These are phyloP conservation scores for Fusarium sp. DNA, from an alignment of 2,329 filamentous ascomycete species.

Conservation along the genomic window DNA sequence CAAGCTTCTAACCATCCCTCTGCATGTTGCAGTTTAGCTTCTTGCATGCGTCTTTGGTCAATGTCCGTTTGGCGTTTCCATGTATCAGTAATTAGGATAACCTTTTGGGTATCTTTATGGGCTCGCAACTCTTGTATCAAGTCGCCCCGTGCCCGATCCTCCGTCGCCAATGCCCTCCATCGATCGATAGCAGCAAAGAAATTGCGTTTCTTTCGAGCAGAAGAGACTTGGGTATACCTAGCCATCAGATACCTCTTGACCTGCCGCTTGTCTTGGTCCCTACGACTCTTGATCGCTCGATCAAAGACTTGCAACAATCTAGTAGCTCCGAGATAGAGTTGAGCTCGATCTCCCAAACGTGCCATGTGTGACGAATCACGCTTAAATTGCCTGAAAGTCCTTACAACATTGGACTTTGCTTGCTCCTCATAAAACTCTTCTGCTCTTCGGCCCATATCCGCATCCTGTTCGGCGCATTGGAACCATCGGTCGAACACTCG, in stretches of 20 bases:
- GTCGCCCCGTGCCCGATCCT: conserved; percentile 18
- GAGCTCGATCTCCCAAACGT: conserved; percentile 40
- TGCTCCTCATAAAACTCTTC: conserved; percentile 24
- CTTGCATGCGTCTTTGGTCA: conserved; percentile 28
- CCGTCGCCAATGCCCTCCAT: conserved; percentile 41
- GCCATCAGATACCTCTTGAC: conserved; percentile 49
- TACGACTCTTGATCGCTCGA: conserved; percentile 37
- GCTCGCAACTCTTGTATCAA: conserved; percentile 25
- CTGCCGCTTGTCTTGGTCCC: conserved; percentile 41
- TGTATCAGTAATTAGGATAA: conserved; percentile 4
- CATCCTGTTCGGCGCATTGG: conserved; percentile 24
- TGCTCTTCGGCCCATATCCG: conserved; percentile 34
- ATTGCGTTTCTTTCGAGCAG: conserved; percentile 45
- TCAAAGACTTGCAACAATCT: conserved; percentile 43
- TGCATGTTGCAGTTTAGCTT: conserved; percentile 33
- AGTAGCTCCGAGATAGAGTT: conserved; percentile 47
- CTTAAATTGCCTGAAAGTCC: conserved; percentile 18
- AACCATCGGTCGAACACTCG: conserved; percentile 46
- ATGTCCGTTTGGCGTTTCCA: conserved; percentile 37
- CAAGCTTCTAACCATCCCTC: conserved; percentile 39
- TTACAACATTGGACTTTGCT: conserved; percentile 22
- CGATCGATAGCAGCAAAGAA: conserved; percentile 46
- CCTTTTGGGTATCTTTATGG: conserved; percentile 15
- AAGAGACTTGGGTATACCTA: conserved; percentile 49
- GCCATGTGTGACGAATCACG: conserved; percentile 24